Evolutionary conservation across 257 asterid genomes (phyloP), one percentile per base, ranked within the genome.

Genomic region (Petunia secreta): DNA sequence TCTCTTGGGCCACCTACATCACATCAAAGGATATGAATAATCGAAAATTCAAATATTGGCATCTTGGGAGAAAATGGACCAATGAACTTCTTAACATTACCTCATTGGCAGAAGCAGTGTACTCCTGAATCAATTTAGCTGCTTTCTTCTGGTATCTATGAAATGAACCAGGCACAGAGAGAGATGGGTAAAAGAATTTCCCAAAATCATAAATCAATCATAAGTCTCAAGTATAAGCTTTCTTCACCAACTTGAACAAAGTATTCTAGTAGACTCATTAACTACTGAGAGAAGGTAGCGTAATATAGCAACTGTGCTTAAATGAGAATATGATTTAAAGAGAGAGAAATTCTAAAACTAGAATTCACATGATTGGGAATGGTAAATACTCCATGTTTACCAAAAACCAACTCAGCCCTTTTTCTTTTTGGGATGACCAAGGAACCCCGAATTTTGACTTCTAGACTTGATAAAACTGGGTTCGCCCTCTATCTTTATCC

Each of bases 131-230:
- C 78, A 92, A 86, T 88, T 89, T 95, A 6, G 98, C 98, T 79
- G 98, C 89, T 89, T 86, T 91, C 93, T 91, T 95, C 84, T 95
- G 99, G 85, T 95, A 95, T 92, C 97, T 95, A 69, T 79, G 80
- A 67, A 80, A 81, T 64, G 63, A 58, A 66, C 48, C 66, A 71
- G 57, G 78, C 77, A 67, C 52, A 71, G 41, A 83, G 78, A 74
- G 41, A 8, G 57, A 44, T n/a, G 9, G 16, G 14, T 34, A 52
- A 69, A 60, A 8, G 80, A 50, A 63, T 57, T 44, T 40, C 44
- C 53, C 13, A 75, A 71, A 73, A 74, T 53, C 66, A 52, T 40
- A 75, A 36, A 65, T 43, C 43, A 60, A 50, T 38, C 58, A 25
- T 0, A 71, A 71, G 8, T 44, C 59, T 69, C 16, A 25, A 46